These are phyloP conservation scores for Epichloe gansuensis DNA, from an alignment of 2,329 filamentous ascomycete genomes.

Conservation along the genomic window DNA sequence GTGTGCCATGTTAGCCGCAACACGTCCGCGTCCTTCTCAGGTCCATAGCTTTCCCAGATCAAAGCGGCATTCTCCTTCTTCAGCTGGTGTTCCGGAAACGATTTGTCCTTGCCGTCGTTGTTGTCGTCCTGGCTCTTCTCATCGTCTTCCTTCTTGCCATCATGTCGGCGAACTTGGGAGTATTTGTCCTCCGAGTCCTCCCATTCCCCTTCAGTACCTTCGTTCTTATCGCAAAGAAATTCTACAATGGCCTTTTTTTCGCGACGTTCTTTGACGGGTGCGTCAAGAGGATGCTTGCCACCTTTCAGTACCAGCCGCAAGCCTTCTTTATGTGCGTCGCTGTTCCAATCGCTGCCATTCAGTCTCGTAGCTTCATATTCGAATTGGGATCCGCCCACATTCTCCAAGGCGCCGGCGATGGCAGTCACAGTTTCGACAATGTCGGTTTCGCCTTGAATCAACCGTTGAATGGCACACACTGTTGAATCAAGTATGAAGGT, in stretches of 20 bases:
- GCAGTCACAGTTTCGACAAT: slow-evolving; percentile 47
- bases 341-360: slow-evolving; percentile 48
- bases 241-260: slow-evolving; percentile 70
- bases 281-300: slow-evolving; percentile 41
- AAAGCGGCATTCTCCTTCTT: slow-evolving; percentile 49
- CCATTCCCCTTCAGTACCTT: slow-evolving; percentile 61
- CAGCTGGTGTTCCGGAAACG: slow-evolving; percentile 36
- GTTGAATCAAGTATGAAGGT: background rate
- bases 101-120: slow-evolving; percentile 24
- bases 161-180: slow-evolving; percentile 1
- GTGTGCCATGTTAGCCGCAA: slow-evolving; percentile 76
- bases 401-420: slow-evolving; percentile 59
- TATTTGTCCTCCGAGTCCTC: slow-evolving; percentile 32
- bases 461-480: slow-evolving; percentile 66
- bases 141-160: slow-evolving; percentile 13
- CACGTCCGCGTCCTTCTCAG: slow-evolving; percentile 43
- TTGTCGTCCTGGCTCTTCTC: slow-evolving; percentile 21
- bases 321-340: slow-evolving; percentile 58
- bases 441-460: slow-evolving; percentile 36
- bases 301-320: slow-evolving; percentile 55
- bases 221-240: slow-evolving; percentile 65
- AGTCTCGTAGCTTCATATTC: slow-evolving; percentile 56
- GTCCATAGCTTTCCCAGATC: slow-evolving; percentile 61
- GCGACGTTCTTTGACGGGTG: slow-evolving; percentile 32
- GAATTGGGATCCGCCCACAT: slow-evolving; percentile 43